Conservation (phyloP, 768 basidiomycete genomes). For the Naematelia encephala region DNA sequence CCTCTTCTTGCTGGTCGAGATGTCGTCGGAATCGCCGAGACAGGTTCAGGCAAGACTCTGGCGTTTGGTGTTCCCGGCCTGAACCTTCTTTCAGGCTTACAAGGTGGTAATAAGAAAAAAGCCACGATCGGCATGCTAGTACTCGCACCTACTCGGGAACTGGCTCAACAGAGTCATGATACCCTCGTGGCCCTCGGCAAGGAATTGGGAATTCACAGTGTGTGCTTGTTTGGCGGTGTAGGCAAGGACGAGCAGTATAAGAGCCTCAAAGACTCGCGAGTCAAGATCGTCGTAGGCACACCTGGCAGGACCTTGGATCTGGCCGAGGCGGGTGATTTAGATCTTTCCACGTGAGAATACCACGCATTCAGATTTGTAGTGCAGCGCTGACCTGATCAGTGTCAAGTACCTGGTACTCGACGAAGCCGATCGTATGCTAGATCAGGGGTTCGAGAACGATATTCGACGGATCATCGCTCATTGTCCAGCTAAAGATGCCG, state of each 20-base stretch:
- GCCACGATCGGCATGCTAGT: constrained; percentile 60
- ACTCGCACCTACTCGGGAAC: constrained; percentile 90
- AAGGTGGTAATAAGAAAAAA: constrained; percentile 25
- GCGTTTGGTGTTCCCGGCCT: constrained; percentile 93
- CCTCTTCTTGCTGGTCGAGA: constrained; percentile 67
- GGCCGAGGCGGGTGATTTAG: constrained; percentile 78
- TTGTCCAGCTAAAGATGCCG: constrained; percentile 57
- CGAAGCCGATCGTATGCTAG: constrained; percentile 97
- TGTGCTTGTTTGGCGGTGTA: constrained; percentile 94
- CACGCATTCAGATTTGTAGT: not conserved
- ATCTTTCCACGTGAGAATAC: constrained; percentile 68
- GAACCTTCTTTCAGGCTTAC: constrained; percentile 57
- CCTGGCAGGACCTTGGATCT: constrained; percentile 91
- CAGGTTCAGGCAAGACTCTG: constrained; percentile 87
- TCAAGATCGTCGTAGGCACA: constrained; percentile 84
- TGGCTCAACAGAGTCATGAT: constrained; percentile 91
- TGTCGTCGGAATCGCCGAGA: constrained; percentile 94
- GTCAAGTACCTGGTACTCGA: constrained; percentile 91
- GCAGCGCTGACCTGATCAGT: constrained; percentile 51
- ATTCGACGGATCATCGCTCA: constrained; percentile 81
- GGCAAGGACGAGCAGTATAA: constrained; percentile 77
- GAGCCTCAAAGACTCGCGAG: constrained; percentile 60
- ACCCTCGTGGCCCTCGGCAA: constrained; percentile 70
- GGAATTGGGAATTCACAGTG: constrained; percentile 67
- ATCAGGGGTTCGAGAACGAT: constrained; percentile 98